Base-by-base conservation (phyloP, 495 filamentous ascomycete genomes). In the Neurospora sp. region DNA sequence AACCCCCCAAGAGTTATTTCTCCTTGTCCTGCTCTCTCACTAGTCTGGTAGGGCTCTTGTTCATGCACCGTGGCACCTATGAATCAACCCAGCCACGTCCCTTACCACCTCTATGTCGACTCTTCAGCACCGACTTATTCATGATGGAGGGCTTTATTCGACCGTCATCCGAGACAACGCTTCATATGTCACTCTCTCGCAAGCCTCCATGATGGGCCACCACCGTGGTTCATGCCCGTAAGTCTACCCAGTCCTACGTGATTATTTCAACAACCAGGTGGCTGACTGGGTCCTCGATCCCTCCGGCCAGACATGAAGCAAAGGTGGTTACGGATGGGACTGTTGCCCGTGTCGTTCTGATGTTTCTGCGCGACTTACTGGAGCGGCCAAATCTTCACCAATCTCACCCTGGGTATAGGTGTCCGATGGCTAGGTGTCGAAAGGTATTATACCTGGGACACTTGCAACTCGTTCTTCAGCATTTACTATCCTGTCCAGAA, bases 311-410 rank as follows among this genome's bases (percentile, higher is more conserved):
- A 37, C 80, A 82, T 71, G 81, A 80, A 60, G 77, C 78, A 54
- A 81, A 80, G 73, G 74, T 81, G 14, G 76, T 75, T 69, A 71
- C 72, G 14, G 75, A 81, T 73, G 78, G 78, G 49, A 80, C 78
- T 3, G 75, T 76, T 71, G 80, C 81, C 20, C 81, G 80, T 41
- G 77, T 82, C 74, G 77, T 78, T 10, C 74, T 82, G 39, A 76
- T 82, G 76, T 81, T 82, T 70, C 74, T 82, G 37, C 78, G 79
- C n/a, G 79, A 79, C 23, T 76, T 81, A 18, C 74, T 82, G 23
- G 80, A 82, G 42, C 78, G 77, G 70, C 71, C 70, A 27, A 76
- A 78, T 54, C 14, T 62, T 10, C 76, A 74, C 6, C 78, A 81
- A 70, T 74, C 66, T 20, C 46, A 54, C 9, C 10, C 46, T 1